A percentile compares a stretch with the other conserved stretches of the same genome.
Conservation (phyloP, 257 asterid genomes). For the Dorcoceras hygrometricum region DNA sequence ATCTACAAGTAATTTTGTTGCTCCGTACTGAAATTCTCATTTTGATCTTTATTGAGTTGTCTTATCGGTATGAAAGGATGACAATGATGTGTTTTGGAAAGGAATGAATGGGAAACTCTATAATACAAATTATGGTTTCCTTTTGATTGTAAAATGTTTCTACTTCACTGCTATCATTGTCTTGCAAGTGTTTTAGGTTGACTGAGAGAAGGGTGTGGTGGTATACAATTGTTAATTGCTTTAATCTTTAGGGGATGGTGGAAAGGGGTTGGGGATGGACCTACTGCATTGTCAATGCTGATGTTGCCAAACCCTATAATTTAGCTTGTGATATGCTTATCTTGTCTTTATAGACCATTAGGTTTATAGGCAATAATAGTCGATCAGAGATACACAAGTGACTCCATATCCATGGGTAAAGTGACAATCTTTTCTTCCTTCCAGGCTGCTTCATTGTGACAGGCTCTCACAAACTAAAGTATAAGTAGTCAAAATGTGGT, state of each 20-base stretch:
- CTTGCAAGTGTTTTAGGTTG: conserved; percentile 10
- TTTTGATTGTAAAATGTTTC: conserved; percentile 2
- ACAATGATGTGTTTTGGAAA: not conserved
- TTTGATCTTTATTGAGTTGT: conserved; percentile 4
- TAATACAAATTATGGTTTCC: not conserved
- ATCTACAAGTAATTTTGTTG: conserved; percentile 6
- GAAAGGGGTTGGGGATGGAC: too few relatives aligned
- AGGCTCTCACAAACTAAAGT: conserved; percentile 2
- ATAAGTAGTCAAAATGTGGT: conserved; percentile 15
- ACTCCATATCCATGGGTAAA: not conserved
- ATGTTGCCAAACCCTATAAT: not conserved
- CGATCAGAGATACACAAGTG: not conserved
- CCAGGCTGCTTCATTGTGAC: not conserved
- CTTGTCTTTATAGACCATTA: not conserved
- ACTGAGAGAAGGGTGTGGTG: conserved; percentile 5
- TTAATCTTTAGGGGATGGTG: not conserved
- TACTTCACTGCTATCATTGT: conserved; percentile 10
- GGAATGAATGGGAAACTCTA: not conserved
- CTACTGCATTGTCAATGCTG: not conserved
- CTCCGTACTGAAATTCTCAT: not conserved
- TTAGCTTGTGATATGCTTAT: not conserved
- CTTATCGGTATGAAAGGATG: not conserved
- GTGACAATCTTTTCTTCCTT: not conserved
- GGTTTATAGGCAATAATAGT: not conserved
- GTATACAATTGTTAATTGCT: not conserved